These are phyloP conservation scores for Lactarius tabidus DNA, from an alignment of 768 basidiomycete species.

Conservation along the genomic window DNA sequence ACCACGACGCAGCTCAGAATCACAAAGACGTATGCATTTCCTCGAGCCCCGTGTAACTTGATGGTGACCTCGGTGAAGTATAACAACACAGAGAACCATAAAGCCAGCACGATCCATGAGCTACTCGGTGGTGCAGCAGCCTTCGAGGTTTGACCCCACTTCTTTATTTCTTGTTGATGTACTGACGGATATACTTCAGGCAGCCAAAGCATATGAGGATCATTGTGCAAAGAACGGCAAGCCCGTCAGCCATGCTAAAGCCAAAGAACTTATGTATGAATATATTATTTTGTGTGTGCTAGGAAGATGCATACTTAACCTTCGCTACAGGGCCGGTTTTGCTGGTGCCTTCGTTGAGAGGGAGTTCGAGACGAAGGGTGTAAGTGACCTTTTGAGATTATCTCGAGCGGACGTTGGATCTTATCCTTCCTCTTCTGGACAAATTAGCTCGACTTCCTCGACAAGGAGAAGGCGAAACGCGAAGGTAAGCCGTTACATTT, in stretches of 20 bases:
- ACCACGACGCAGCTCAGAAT: not conserved
- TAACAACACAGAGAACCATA: constrained; percentile 23
- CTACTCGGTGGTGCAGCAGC: constrained; percentile 63
- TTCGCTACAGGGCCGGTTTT: constrained; percentile 46
- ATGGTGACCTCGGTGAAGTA: not conserved
- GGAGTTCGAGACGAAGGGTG: constrained; percentile 55
- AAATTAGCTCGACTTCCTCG: constrained; percentile 43
- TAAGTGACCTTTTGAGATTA: constrained; percentile 26
- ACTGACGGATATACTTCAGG: constrained; percentile 36
- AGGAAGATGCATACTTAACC: constrained; percentile 7
- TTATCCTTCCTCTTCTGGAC: not conserved
- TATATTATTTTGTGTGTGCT: not conserved
- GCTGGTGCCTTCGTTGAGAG: constrained; percentile 51
- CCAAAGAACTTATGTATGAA: constrained; percentile 57
- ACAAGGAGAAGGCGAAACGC: constrained; percentile 41
- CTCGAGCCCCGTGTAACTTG: not conserved
- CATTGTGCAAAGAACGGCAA: constrained; percentile 50
- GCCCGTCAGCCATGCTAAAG: constrained; percentile 46
- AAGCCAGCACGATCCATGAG: constrained; percentile 60
- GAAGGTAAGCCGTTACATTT: constrained; percentile 28
- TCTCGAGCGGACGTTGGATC: not conserved
- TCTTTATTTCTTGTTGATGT: not conserved
- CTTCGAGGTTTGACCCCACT: constrained; percentile 44
- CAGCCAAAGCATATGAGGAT: constrained; percentile 58
- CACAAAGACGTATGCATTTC: not conserved